phyloP scores from a whole-genome alignment of 441 rosid genomes.

The Jatropha podagrica region DNA sequence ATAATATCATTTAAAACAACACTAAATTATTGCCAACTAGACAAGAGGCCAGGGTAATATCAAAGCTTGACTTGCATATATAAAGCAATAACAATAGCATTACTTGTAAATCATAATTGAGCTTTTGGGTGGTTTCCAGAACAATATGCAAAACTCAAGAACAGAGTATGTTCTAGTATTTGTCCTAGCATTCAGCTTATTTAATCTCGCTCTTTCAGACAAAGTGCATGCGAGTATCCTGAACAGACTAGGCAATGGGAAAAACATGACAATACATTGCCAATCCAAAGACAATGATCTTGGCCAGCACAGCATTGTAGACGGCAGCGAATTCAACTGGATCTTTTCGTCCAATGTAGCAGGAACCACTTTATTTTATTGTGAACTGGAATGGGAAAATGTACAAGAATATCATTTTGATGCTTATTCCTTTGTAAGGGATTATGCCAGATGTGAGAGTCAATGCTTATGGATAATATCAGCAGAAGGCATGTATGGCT shows the following conservation, averaged over 20 bases:
- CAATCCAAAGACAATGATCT: conserved; percentile 55
- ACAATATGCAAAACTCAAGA: conserved; percentile 8
- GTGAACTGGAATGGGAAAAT: conserved; percentile 44
- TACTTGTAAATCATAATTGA: background rate
- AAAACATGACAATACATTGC: conserved; percentile 48
- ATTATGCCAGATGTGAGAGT: conserved; percentile 30
- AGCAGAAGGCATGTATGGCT: conserved; percentile 40
- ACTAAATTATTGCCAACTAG: background rate
- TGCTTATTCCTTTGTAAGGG: conserved; percentile 39
- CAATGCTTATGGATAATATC: conserved; percentile 49
- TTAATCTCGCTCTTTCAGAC: conserved; percentile 20
- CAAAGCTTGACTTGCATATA: background rate
- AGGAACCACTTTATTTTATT: conserved; percentile 49
- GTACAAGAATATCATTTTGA: conserved; percentile 37
- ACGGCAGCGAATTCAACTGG: conserved; percentile 49
- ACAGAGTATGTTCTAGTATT: background rate
- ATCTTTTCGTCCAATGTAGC: conserved; percentile 35
- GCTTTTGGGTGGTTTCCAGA: background rate
- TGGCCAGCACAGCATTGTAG: conserved; percentile 45
- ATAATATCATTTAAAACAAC: background rate
- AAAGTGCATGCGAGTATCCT: conserved; percentile 35
- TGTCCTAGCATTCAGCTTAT: conserved; percentile 21
- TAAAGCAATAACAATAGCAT: background rate
- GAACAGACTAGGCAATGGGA: conserved; percentile 45
- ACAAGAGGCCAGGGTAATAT: background rate